phyloP scores from a whole-genome alignment of 768 basidiomycete species.

The Amanita molliuscula region DNA sequence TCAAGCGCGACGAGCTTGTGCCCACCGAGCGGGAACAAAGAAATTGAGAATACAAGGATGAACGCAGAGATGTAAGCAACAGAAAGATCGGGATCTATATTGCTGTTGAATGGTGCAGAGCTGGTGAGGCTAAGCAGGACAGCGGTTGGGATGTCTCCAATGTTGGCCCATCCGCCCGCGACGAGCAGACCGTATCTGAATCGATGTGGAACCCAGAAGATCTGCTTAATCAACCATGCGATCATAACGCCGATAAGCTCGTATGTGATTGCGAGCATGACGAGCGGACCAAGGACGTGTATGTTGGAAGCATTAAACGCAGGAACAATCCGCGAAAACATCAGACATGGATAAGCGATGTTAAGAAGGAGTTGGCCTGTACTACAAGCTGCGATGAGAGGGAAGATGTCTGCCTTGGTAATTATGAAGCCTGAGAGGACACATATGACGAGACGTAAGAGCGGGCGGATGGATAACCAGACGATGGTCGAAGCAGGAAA shows the following conservation, averaged over 20 bases:
- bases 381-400: constrained; percentile 45
- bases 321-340: constrained; percentile 68
- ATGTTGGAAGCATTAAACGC: constrained; percentile 53
- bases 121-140: constrained; percentile 56
- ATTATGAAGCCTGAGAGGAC: constrained; percentile 44
- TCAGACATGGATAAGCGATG: constrained; percentile 48
- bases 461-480: not conserved
- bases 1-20: constrained; percentile 47
- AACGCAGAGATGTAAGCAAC: constrained; percentile 61
- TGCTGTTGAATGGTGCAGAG: constrained; percentile 49
- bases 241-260: constrained; percentile 42
- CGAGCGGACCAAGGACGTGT: constrained; percentile 45
- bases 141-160: constrained; percentile 60
- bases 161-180: constrained; percentile 62
- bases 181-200: constrained; percentile 64
- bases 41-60: constrained; percentile 47
- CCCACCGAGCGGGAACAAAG: constrained; percentile 56
- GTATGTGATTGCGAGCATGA: constrained; percentile 53
- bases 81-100: constrained; percentile 43
- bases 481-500: not conserved
- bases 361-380: constrained; percentile 56
- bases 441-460: constrained; percentile 19
- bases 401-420: constrained; percentile 52
- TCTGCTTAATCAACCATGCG: constrained; percentile 43
- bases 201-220: constrained; percentile 73